These are phyloP conservation scores for Ajuga chamaepitys DNA, from an alignment of 257 asterid genomes.

Conservation along the genomic window DNA sequence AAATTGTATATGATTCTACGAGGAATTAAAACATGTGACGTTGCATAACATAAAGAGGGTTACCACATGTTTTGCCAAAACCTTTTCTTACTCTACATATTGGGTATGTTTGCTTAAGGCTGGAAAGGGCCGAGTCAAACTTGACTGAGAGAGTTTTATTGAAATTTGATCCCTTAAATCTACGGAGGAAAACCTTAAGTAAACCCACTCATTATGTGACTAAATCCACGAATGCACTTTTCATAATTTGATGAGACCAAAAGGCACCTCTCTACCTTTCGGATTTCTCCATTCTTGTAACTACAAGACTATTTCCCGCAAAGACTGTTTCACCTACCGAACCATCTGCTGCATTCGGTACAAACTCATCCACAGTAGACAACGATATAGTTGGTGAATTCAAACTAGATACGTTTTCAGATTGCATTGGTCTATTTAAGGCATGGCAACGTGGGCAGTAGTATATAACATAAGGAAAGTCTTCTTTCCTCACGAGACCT, in stretches of 20 bases:
- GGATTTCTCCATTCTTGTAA: conserved; percentile 16
- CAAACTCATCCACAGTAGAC: conserved; percentile 11
- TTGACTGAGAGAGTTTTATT: too few relatives aligned
- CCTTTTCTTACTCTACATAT: neutral
- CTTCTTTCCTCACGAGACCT: conserved; percentile 94
- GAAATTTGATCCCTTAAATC: too few relatives aligned
- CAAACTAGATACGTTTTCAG: conserved; percentile 30
- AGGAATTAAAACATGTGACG: conserved; percentile 1
- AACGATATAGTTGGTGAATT: conserved; percentile 27
- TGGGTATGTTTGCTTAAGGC: too few relatives aligned
- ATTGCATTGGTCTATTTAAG: conserved; percentile 52
- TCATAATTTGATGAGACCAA: neutral
- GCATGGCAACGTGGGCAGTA: conserved; percentile 89
- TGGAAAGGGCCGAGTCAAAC: too few relatives aligned
- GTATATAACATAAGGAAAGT: conserved; percentile 63
- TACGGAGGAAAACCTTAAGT: too few relatives aligned
- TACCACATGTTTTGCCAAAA: neutral
- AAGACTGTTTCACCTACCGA: neutral
- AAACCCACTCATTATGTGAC: too few relatives aligned
- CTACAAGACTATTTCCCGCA: conserved; percentile 10
- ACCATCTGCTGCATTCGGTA: conserved; percentile 2
- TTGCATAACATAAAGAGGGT: neutral
- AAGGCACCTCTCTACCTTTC: conserved; percentile 11
- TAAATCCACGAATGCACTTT: neutral
- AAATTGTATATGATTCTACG: neutral